Base-by-base conservation (phyloP, 306 rosid species). In the Hippophae gyantsensis region DNA sequence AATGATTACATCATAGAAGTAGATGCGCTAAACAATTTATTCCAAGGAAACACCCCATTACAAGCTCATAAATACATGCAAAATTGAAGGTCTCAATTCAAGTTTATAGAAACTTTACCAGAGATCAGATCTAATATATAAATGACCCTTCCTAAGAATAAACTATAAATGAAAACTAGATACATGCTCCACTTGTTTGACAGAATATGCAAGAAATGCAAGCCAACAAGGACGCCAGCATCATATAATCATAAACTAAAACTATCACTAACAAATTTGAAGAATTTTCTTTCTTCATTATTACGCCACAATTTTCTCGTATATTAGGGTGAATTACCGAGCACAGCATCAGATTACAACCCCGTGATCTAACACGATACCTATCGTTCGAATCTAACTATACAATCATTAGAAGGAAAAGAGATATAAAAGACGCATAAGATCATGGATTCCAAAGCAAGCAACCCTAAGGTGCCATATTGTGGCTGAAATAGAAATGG, bases 321-420 rank as follows among this genome's bases (percentile, higher is more conserved):
- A 14, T n/a, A 48, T 43, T 9, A 48, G 38, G 41, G 5, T 1
- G 8, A 27, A 59, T 1, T 41, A n/a, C 58, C 42, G 45, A 40
- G 42, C 13, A 63, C 44, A 57, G 23, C 38, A 54, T 38, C 49
- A 57, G 65, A 72, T 57, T 61, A 25, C 61, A 54, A 63, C 62
- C 46, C 51, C 0, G 12, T 48, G 32, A 64, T 42, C 62, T 48
- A 53, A 42, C 51, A 56, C 52, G 26, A 73, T 78, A 69, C 80
- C 73, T 52, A 73, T 70, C 23, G 55, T 58, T 40, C 70, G 64
- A 65, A 64, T 63, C 62, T 45, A 67, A 43, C 54, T 4, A 14
- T 45, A 11, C 18, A 45, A 38, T 13, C 27, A 42, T 8, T 10
- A 38, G 26, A 13, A 61, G 45, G 14, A 6, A 44, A 57, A 60